A percentile compares a stretch with the other conserved stretches of the same genome.
Evolutionary conservation across 2,329 filamentous ascomycete genomes (phyloP).

Genomic region (Cercospora citrullina): DNA sequence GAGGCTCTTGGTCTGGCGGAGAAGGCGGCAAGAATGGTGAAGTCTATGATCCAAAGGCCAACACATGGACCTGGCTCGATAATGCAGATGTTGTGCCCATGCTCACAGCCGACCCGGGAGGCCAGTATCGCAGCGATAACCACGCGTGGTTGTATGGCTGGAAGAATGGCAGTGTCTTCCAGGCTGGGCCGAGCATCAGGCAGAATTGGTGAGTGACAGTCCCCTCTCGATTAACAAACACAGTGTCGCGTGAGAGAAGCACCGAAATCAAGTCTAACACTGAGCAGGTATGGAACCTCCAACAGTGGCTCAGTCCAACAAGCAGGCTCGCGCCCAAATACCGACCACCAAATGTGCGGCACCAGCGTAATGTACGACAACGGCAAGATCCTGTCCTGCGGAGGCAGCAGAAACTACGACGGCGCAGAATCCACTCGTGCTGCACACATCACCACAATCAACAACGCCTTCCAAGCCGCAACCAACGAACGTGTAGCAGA

Average conservation of each 20-base stretch:
- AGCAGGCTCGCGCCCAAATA: conserved; percentile 49
- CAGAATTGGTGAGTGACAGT: conserved; percentile 51
- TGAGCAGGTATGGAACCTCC: conserved; percentile 47
- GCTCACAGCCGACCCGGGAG: conserved; percentile 39
- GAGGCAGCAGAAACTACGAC: conserved; percentile 52
- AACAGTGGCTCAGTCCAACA: conserved; percentile 44
- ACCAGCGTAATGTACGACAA: conserved; percentile 60
- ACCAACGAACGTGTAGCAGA: conserved; percentile 8
- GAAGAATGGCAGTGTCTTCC: conserved; percentile 52
- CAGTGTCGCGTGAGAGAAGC: no score
- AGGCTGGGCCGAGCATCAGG: conserved; percentile 54
- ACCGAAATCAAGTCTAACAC: no score
- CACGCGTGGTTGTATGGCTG: conserved; percentile 58
- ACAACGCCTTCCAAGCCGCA: conserved; percentile 8
- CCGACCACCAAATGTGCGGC: conserved; percentile 57
- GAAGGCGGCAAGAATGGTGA: conserved; percentile 55
- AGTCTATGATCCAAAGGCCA: conserved; percentile 49
- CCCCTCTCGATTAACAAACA: neutral
- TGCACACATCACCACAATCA: conserved; percentile 52
- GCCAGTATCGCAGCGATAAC: conserved; percentile 52
- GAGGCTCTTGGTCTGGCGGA: conserved; percentile 48
- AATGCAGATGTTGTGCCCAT: conserved; percentile 38
- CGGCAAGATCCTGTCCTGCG: conserved; percentile 57
- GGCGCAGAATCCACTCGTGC: conserved; percentile 47
- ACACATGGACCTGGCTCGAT: conserved; percentile 54